A percentile compares a stretch with the other conserved stretches of the same genome.
Evolutionary conservation across 1,284 basidiomycete species (phyloP).

Genomic region (Hortiboletus rubellus): DNA sequence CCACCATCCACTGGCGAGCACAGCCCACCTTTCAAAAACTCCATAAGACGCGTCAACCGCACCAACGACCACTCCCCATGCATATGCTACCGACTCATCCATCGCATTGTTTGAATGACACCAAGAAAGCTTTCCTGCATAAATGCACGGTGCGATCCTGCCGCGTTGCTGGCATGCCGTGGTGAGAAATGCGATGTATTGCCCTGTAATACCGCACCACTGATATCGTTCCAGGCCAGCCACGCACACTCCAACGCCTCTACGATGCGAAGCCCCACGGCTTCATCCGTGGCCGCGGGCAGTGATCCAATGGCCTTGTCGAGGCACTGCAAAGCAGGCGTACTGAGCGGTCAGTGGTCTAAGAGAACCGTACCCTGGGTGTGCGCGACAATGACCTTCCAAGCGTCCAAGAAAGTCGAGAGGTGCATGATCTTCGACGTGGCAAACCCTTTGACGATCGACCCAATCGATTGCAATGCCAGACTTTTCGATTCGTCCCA

Average conservation of each 20-base stretch:
- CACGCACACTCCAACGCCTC: slow-evolving; percentile 66
- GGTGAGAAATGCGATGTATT: slow-evolving; percentile 25
- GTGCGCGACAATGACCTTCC: slow-evolving; percentile 70
- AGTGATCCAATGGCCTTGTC: slow-evolving; percentile 72
- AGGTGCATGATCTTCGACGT: slow-evolving; percentile 71
- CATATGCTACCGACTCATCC: slow-evolving; percentile 45
- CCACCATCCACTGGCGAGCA: slow-evolving; percentile 10
- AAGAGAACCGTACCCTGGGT: slow-evolving; percentile 67
- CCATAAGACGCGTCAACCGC: slow-evolving; percentile 67
- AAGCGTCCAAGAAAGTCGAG: slow-evolving; percentile 66
- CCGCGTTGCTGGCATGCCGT: slow-evolving; percentile 17
- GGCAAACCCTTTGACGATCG: slow-evolving; percentile 67
- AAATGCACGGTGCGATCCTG: slow-evolving; percentile 49
- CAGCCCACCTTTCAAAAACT: slow-evolving; percentile 67
- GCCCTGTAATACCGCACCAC: slow-evolving; percentile 48
- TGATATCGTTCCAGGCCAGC: slow-evolving; percentile 70
- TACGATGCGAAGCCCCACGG: slow-evolving; percentile 43
- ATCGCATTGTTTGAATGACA: slow-evolving; percentile 62
- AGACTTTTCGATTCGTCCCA: no score
- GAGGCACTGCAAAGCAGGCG: slow-evolving; percentile 78
- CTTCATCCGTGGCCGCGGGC: slow-evolving; percentile 41
- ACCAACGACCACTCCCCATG: slow-evolving; percentile 64
- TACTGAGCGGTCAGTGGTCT: slow-evolving; percentile 70
- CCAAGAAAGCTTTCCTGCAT: slow-evolving; percentile 86
- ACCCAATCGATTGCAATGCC: no score